Evolutionary conservation across 805 yeast genomes (phyloP).

Genomic region (Candida golubevii): DNA sequence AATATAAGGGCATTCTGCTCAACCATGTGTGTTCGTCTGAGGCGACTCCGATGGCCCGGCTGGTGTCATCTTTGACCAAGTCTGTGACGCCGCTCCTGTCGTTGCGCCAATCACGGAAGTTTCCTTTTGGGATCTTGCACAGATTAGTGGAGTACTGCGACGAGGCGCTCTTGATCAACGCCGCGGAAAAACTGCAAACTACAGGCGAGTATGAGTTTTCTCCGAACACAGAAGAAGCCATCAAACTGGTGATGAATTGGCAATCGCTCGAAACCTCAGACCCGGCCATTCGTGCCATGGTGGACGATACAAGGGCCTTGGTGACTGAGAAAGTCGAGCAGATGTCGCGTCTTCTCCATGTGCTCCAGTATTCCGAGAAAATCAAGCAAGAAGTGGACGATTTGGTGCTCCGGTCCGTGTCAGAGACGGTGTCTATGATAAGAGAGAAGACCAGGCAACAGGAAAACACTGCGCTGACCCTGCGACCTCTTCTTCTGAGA

Average conservation of each 20-base stretch:
- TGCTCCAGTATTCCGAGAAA: slow-evolving; percentile 68
- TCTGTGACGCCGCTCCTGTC: slow-evolving; percentile 20
- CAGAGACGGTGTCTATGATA: slow-evolving; percentile 56
- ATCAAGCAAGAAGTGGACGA: slow-evolving; percentile 75
- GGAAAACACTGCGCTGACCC: slow-evolving; percentile 5
- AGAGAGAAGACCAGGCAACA: slow-evolving; percentile 31
- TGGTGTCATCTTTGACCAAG: slow-evolving; percentile 12
- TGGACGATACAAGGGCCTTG: slow-evolving; percentile 61
- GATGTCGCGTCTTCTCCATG: slow-evolving; percentile 65
- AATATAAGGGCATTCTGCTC: slow-evolving; percentile 58
- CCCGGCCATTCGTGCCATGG: slow-evolving; percentile 56
- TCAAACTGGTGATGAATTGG: slow-evolving; percentile 43
- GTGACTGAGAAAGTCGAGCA: slow-evolving; percentile 66
- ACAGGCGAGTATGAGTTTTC: slow-evolving; percentile 39
- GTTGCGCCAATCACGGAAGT: slow-evolving; percentile 44
- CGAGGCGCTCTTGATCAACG: slow-evolving; percentile 67
- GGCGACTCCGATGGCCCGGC: slow-evolving; percentile 17
- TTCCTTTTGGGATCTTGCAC: slow-evolving; percentile 60
- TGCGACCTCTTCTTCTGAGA: slow-evolving; percentile 1
- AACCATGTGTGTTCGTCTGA: slow-evolving; percentile 3
- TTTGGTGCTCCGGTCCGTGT: slow-evolving; percentile 58
- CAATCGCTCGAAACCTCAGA: slow-evolving; percentile 53
- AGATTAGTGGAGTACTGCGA: slow-evolving; percentile 63
- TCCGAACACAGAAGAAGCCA: slow-evolving; percentile 58
- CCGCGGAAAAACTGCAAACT: slow-evolving; percentile 51